A percentile compares a stretch with the other conserved stretches of the same genome.
Evolutionary conservation across 106 monocot species (phyloP).

Genomic region (Allium sativum): DNA sequence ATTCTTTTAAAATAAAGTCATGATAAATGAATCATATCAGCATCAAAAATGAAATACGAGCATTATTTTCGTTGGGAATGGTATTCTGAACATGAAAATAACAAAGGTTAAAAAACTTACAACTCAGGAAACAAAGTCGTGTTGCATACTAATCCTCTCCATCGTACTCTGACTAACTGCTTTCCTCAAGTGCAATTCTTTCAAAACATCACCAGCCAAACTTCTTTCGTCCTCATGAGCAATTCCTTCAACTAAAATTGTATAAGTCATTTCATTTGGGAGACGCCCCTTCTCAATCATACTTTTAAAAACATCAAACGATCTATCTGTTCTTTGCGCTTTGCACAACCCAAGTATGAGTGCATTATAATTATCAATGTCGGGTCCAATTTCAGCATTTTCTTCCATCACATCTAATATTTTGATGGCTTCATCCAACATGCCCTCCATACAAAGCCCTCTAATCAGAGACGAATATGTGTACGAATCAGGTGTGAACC

Average conservation of each 20-base stretch:
- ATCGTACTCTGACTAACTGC: slow-evolving; percentile 39
- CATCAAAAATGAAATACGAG: too few species aligned
- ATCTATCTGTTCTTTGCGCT: slow-evolving; percentile 58
- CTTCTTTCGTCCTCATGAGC: slow-evolving; percentile 68
- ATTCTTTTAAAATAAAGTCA: too few species aligned
- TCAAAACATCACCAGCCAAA: slow-evolving; percentile 56
- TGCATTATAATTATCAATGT: slow-evolving; percentile 74
- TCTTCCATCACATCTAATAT: slow-evolving; percentile 78
- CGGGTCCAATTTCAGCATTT: slow-evolving; percentile 30
- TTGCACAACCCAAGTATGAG: slow-evolving; percentile 84
- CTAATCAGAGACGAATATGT: slow-evolving; percentile 63
- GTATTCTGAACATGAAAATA: too few species aligned
- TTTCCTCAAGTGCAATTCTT: slow-evolving; percentile 36
- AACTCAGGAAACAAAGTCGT: slow-evolving; percentile 29
- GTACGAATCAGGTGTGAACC: slow-evolving; percentile 63
- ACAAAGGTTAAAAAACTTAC: too few species aligned
- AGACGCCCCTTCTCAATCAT: slow-evolving; percentile 67
- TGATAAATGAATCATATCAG: too few species aligned
- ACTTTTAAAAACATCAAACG: slow-evolving; percentile 44
- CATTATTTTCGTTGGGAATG: too few species aligned
- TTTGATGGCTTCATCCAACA: slow-evolving; percentile 70
- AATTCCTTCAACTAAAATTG: slow-evolving; percentile 69
- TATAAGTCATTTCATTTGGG: slow-evolving; percentile 74
- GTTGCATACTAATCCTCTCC: slow-evolving; percentile 83
- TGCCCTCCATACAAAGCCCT: slow-evolving; percentile 83